Evolutionary conservation across 129 eudicot genomes (phyloP), one percentile per base, ranked within the genome.

Genomic region (Gnaphalium uliginosum): DNA sequence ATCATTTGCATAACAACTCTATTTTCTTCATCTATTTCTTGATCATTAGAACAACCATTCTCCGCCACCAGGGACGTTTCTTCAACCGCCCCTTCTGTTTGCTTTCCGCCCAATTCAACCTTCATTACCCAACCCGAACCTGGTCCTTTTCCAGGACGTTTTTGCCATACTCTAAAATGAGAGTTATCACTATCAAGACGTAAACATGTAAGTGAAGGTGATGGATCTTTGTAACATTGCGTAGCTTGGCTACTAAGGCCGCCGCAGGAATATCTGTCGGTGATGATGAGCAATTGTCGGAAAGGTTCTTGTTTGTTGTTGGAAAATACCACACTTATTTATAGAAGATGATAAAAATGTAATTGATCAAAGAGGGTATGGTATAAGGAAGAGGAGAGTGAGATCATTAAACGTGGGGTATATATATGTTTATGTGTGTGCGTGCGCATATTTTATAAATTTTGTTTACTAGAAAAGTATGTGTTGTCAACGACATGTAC

Each of bases 151-250:
- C 96, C 96, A 4, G 96, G 88, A 0, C 90, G 76, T 53, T 90
- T 90, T 66, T 90, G 96, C 96, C 96, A 90, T n/a, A 90, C 91
- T 0, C 96, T 93, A n/a, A 90, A 81, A 67, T 86, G 92, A 32
- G 93, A 87, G 23, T 66, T 87, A 63, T 85, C 90, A 39, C 81
- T 77, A 78, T 90, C 96, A 19, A 90, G 90, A 71, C 96, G 80
- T 58, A 90, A 57, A 64, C 96, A 90, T 15, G 93, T 87, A 33
- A 90, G 81, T 0, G 96, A 83, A 23, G 96, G 86, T 1, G 96
- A 80, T 1, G 90, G 90, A 61, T 80, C 86, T 77, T 86, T 90
- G 83, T 89, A 87, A 78, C 86, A 82, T 84, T 90, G 24, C 81
- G 86, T 19, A 90, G 87, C 78, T 90, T 90, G 24, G 87, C 89